phyloP scores from a whole-genome alignment of 1,284 basidiomycete species.

The Moniliella sp. region DNA sequence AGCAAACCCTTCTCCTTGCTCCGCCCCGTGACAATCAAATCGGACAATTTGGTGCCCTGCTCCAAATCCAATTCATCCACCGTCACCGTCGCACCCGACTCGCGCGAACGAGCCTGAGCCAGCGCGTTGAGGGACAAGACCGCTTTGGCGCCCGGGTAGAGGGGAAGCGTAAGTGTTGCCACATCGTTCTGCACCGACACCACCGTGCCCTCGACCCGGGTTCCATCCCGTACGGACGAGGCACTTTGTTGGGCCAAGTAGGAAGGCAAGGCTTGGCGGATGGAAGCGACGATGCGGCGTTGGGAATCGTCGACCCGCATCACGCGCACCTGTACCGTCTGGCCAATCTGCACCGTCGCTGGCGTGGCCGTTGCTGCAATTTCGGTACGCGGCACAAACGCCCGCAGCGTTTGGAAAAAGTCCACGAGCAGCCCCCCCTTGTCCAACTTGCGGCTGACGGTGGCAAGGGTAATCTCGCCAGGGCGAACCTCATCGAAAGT shows the following conservation, averaged over 20 bases:
- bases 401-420: slow-evolving; percentile 62
- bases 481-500: slow-evolving; percentile 52
- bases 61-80: too few species aligned
- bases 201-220: slow-evolving; percentile 22
- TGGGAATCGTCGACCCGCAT: slow-evolving; percentile 48
- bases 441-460: slow-evolving; percentile 40
- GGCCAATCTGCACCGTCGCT: too few species aligned
- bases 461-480: slow-evolving; percentile 58
- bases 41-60: slow-evolving; percentile 51
- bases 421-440: slow-evolving; percentile 17
- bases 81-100: too few species aligned
- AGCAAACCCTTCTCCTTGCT: slow-evolving; percentile 68
- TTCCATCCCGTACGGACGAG: slow-evolving; percentile 19
- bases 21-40: slow-evolving; percentile 66
- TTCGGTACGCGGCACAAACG: slow-evolving; percentile 54
- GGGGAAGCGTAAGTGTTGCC: slow-evolving; percentile 20
- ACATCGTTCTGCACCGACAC: slow-evolving; percentile 24
- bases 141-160: slow-evolving; percentile 40
- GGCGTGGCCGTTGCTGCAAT: too few species aligned
- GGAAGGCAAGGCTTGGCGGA: slow-evolving; percentile 48
- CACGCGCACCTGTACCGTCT: slow-evolving; percentile 65
- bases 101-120: too few species aligned
- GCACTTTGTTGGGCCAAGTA: slow-evolving; percentile 24
- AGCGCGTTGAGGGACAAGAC: too few species aligned
- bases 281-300: slow-evolving; percentile 56